phyloP scores from a whole-genome alignment of 371 early-diverging fungal species.

The Chytridiales sp. region DNA sequence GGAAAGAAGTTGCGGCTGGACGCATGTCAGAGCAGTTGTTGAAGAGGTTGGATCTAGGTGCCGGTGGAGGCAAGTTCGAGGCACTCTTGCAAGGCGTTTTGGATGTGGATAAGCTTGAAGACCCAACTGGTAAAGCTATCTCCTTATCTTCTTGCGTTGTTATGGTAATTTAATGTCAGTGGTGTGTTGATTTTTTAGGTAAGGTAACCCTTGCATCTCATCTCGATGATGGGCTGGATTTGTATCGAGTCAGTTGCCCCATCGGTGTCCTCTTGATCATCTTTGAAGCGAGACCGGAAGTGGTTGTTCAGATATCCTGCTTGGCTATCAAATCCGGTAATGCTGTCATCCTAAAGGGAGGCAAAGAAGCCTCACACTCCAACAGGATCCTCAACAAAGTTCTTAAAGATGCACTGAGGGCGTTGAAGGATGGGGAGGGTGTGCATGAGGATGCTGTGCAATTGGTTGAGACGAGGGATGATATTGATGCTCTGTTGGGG shows the following conservation, averaged over 20 bases:
- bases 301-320: conserved; percentile 94
- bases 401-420: conserved; percentile 75
- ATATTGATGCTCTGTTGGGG: conserved; percentile 78
- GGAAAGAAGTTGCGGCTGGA: conserved; percentile 70
- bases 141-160: background rate
- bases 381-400: conserved; percentile 74
- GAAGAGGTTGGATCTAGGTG: conserved; percentile 90
- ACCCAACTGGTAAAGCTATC: conserved; percentile 68
- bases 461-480: conserved; percentile 85
- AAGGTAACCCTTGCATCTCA: conserved; percentile 54
- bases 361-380: conserved; percentile 60
- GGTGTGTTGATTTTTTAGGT: conserved; percentile 18
- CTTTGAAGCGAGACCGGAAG: conserved; percentile 98
- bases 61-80: conserved; percentile 74
- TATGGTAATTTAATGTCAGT: background rate
- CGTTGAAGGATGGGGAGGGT: conserved; percentile 45
- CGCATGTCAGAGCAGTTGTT: conserved; percentile 74
- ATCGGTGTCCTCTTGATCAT: conserved; percentile 94
- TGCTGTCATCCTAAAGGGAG: conserved; percentile 94
- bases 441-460: conserved; percentile 78
- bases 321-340: conserved; percentile 94
- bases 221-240: conserved; percentile 77
- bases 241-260: conserved; percentile 88
- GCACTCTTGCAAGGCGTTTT: conserved; percentile 84
- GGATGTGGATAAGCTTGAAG: conserved; percentile 80